phyloP scores from a whole-genome alignment of 805 yeast species.

The Suhomyces kilbournensis region DNA sequence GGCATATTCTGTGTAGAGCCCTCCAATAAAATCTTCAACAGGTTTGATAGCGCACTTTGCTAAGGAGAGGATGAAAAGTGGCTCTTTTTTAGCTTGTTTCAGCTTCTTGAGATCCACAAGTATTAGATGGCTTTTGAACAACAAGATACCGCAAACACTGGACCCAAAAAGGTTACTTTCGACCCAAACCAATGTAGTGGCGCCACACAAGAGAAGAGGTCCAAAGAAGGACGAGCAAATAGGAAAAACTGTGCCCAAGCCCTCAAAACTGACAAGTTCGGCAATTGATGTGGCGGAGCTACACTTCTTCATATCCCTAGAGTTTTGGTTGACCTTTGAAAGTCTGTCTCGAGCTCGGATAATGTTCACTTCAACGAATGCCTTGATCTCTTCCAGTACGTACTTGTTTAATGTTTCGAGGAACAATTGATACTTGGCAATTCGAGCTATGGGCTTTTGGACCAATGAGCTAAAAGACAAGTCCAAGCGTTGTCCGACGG shows the following conservation, averaged over 20 bases:
- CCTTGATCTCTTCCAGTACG: conserved; percentile 15
- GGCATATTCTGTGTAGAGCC: conserved; percentile 29
- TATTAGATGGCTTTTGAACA: conserved; percentile 52
- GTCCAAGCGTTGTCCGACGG: conserved; percentile 36
- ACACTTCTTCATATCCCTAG: conserved; percentile 19
- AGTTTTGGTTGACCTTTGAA: conserved; percentile 22
- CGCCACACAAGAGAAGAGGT: conserved; percentile 41
- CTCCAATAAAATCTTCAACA: conserved; percentile 23
- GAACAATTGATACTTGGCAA: conserved; percentile 50
- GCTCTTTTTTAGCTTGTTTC: conserved; percentile 24
- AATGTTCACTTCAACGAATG: conserved; percentile 12
- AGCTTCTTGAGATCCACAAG: conserved; percentile 26
- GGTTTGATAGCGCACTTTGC: conserved; percentile 25
- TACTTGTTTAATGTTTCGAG: conserved; percentile 39
- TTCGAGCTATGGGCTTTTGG: conserved; percentile 52
- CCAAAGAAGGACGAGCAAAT: conserved; percentile 48
- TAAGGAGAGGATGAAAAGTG: conserved; percentile 50
- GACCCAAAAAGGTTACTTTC: conserved; percentile 13
- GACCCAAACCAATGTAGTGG: conserved; percentile 40
- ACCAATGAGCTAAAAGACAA: conserved; percentile 52
- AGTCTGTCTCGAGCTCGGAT: conserved; percentile 19
- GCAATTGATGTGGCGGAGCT: conserved; percentile 17
- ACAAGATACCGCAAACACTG: conserved; percentile 31
- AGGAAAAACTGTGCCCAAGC: background rate
- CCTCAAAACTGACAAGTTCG: background rate